Base-by-base conservation (phyloP, 352 stramenopile species). In the Phytophthora hybrid region DNA sequence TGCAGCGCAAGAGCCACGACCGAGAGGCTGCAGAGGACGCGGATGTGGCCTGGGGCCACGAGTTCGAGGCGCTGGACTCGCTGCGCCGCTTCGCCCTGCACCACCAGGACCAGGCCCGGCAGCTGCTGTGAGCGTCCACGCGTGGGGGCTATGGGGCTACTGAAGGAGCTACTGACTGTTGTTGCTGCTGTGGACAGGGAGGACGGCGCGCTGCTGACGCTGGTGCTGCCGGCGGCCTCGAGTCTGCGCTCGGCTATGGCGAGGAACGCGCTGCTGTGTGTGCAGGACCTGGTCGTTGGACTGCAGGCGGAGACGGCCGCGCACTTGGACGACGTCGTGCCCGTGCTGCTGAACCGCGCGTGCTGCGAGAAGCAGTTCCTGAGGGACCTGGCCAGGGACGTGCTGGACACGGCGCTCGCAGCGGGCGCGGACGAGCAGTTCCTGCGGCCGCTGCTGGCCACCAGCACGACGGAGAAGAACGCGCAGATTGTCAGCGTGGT, bases 281-380 rank as follows among this genome's bases (percentile, higher is more conserved):
- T 94, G 8, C 80, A 93, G 54, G 87, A 94, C 46, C 51, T 94
- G 23, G 56, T 92, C 5, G 23, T 83, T 8, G 73, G 53, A 9
- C 71, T 85, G 5, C 52, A 77, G 51, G 53, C 54, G 4, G 73
- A 82, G 29, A 73, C 65, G 8, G 52, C 73, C 1, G 6, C n/a
- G 5, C 71, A 85, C 26, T 86, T 88, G 55, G 79, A 82, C n/a
- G 62, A 68, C 0, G 61, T 92, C 44, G 62, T 94, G 5, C 85
- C 83, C 21, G 62, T 92, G 18, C 65, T 94, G 3, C 39, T 94
- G 44, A 78, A 79, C 13, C 83, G 83, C 7, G 78, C 81, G 2
- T 80, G 74, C 8, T 91, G 76, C n/a, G 85, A 94, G 68, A 94
- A 94, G 69, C 83, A 92, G 56, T 94, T 94, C 62, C 81, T 94